Conservation (phyloP, 208 protist genomes). For the Acanthamoeba triangularis region DNA sequence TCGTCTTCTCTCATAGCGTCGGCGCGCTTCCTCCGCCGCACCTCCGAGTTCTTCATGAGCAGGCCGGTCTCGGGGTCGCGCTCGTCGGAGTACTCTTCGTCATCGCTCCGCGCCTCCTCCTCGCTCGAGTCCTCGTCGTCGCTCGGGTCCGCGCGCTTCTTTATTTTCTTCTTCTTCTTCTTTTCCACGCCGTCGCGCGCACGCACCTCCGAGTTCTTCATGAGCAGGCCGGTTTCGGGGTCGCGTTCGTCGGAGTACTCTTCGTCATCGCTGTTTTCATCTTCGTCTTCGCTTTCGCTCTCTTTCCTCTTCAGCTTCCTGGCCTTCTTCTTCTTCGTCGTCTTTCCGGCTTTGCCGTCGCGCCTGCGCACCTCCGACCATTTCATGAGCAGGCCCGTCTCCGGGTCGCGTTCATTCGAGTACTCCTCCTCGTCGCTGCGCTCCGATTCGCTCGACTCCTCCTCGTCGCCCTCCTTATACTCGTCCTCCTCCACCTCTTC, state of each 20-base stretch:
- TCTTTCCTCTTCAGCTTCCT: background rate
- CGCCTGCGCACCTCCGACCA: slow-evolving; percentile 3
- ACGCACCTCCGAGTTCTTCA: slow-evolving; percentile 52
- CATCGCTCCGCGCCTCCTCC: slow-evolving; percentile 36
- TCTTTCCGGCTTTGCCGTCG: background rate
- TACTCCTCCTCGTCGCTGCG: slow-evolving; percentile 65
- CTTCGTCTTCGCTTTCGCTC: background rate
- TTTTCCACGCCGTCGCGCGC: background rate
- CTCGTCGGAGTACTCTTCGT: slow-evolving; percentile 57
- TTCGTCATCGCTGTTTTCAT: slow-evolving; percentile 47
- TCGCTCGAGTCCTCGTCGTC: slow-evolving; percentile 20
- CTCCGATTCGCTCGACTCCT: background rate
- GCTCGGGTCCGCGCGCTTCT: background rate
- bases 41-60: background rate
- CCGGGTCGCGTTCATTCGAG: slow-evolving; percentile 39
- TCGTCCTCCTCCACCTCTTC: slow-evolving; percentile 57
- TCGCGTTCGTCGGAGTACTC: slow-evolving; percentile 63
- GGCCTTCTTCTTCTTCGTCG: background rate
- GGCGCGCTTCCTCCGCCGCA: background rate
- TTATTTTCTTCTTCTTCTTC: background rate
- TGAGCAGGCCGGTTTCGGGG: slow-evolving; percentile 42
- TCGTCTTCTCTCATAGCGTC: background rate
- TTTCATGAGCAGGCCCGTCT: slow-evolving; percentile 61
- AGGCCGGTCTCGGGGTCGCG: slow-evolving; percentile 51
- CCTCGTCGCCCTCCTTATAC: background rate